Conservation (phyloP, 352 stramenopile species). For the Peronosclerospora sorghi region DNA sequence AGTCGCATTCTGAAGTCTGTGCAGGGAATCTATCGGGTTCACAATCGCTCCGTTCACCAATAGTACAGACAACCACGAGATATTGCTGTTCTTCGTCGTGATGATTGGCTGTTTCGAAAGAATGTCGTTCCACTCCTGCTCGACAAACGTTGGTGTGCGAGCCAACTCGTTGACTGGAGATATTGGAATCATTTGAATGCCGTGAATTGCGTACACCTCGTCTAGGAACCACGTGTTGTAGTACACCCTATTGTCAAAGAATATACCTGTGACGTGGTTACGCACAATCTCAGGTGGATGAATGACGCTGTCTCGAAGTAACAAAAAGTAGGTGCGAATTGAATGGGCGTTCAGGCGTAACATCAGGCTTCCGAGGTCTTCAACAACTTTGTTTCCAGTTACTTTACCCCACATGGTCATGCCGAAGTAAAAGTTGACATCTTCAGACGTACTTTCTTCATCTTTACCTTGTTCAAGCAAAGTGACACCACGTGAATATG, state of each 20-base stretch:
- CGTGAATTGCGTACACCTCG: slow-evolving; percentile 61
- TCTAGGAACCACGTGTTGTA: slow-evolving; percentile 65
- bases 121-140: slow-evolving; percentile 48
- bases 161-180: slow-evolving; percentile 42
- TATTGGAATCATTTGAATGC: slow-evolving; percentile 69
- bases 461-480: slow-evolving; percentile 44
- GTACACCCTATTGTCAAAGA: slow-evolving; percentile 28
- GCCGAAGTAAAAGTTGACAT: slow-evolving; percentile 70
- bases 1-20: slow-evolving; percentile 39
- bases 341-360: slow-evolving; percentile 46
- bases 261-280: slow-evolving; percentile 59
- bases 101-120: slow-evolving; percentile 42
- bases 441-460: slow-evolving; percentile 56
- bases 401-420: slow-evolving; percentile 63
- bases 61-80: slow-evolving; percentile 59
- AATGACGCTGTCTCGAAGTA: slow-evolving; percentile 38
- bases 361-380: slow-evolving; percentile 60
- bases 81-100: slow-evolving; percentile 17
- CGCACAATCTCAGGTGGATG: slow-evolving; percentile 42
- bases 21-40: slow-evolving; percentile 30
- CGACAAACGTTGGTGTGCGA: slow-evolving; percentile 37
- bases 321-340: slow-evolving; percentile 64
- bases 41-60: slow-evolving; percentile 64
- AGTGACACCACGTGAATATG: background rate
- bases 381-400: slow-evolving; percentile 35